A percentile compares a stretch with the other conserved stretches of the same genome.
phyloP scores from a whole-genome alignment of 2,329 filamentous ascomycete genomes.

The Sclerotiophoma versabilis region DNA sequence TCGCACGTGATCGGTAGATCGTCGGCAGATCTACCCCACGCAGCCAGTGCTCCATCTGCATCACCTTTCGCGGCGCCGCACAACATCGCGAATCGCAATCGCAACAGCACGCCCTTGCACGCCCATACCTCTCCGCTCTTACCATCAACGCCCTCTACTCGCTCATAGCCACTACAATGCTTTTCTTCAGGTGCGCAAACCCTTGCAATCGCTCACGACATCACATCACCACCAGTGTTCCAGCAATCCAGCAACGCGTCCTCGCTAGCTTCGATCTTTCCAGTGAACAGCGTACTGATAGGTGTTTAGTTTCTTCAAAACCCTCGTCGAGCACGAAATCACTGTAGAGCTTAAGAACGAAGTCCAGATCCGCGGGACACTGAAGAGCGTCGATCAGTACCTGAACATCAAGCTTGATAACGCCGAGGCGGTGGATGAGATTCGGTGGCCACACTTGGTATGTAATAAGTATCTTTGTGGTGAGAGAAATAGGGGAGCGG shows the following conservation, averaged over 20 bases:
- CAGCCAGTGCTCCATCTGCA: conserved; percentile 12
- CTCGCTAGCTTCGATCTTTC: not conserved
- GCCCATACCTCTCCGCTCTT: not conserved
- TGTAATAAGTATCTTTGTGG: conserved; percentile 2
- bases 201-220: not conserved
- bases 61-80: conserved; percentile 14
- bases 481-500: not conserved
- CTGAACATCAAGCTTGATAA: conserved; percentile 99
- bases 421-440: conserved; percentile 88
- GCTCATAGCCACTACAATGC: conserved; percentile 46
- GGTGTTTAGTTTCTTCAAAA: conserved; percentile 84
- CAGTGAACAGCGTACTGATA: not conserved
- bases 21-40: conserved; percentile 32
- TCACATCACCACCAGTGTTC: too few relatives aligned
- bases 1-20: conserved; percentile 1
- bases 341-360: conserved; percentile 99
- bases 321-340: conserved; percentile 94
- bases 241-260: not conserved
- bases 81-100: conserved; percentile 3
- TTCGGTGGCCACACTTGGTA: conserved; percentile 93
- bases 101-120: not conserved
- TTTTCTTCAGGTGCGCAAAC: conserved; percentile 60
- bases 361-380: conserved; percentile 91
- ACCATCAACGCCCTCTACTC: too few relatives aligned
- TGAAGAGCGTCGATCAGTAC: conserved; percentile 98